Base-by-base conservation (phyloP, 129 eudicot genomes). In the Flaveria trinervia region DNA sequence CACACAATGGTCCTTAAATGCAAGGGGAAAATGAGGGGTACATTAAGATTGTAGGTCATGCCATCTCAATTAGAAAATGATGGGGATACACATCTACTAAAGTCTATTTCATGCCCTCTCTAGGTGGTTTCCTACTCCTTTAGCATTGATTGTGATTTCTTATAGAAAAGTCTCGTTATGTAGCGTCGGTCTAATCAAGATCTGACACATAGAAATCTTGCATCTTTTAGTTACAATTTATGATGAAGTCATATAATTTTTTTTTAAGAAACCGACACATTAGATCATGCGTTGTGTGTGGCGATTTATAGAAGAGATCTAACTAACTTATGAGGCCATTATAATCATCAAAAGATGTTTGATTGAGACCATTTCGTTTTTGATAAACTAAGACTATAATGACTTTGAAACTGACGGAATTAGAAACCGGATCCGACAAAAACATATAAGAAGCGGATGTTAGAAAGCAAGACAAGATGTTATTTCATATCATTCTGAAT, bases 41-140 rank as follows among this genome's bases (percentile, higher is more conserved):
- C 61, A 66, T 36, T 39, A 77, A 68, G 2, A 25, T 1, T 56
- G 61, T 68, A 77, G 75, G 68, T 39, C 81, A 77, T 77, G 43
- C 17, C 25, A 57, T 54, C 28, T 56, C 15, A 69, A 26, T 45
- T 12, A 57, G 75, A 57, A 69, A 70, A 70, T 68, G 76, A 77
- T 60, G 14, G 67, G 8, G 68, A 15, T 30, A 74, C 62, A 44
- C 46, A 68, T 68, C 80, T 54, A 55, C 81, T 39, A 16, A 68
- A 28, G 75, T 77, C 81, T 55, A 41, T 39, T 52, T 17, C 74
- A 17, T 51, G 39, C 39, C 80, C 46, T 65, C 57, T 77, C 59
- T 20, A 39, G 69, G 75, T 68, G 70, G 78, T 74, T 60, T n/a
- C 59, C 81, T 77, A 69, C 76, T 68, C 43, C 49, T 68, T 77